Percentiles rank a stretch among this genome's conserved stretches.
Conservation (phyloP, 495 filamentous ascomycete species). For the Annulohypoxylon nitens region DNA sequence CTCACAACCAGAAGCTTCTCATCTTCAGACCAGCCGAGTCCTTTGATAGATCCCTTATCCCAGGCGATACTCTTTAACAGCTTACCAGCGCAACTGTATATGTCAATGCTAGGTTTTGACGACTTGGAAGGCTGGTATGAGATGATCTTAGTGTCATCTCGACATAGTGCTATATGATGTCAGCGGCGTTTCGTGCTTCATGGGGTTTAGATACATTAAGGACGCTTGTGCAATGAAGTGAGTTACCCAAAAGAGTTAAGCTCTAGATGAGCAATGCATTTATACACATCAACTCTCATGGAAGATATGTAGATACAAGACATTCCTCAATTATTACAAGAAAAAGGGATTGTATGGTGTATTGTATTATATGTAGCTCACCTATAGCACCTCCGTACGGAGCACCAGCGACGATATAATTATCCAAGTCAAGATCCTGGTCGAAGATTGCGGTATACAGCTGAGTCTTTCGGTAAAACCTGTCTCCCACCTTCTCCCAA, state of each 20-base stretch:
- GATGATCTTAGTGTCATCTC: conserved; percentile 87
- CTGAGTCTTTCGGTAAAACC: conserved; percentile 93
- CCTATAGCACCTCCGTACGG: conserved; percentile 95
- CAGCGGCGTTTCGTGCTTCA: conserved; percentile 29
- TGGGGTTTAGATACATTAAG: not conserved
- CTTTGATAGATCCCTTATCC: conserved; percentile 91
- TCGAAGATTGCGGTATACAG: conserved; percentile 94
- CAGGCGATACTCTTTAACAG: conserved; percentile 78
- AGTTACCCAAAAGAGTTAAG: conserved; percentile 4
- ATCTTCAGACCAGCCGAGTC: conserved; percentile 96
- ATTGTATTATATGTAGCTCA: conserved; percentile 58
- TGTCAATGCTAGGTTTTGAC: conserved; percentile 86
- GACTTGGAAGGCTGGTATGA: conserved; percentile 77
- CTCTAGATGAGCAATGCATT: not conserved
- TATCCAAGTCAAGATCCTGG: conserved; percentile 91
- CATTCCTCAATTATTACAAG: not conserved
- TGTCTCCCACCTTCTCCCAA: conserved; percentile 92
- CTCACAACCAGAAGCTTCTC: conserved; percentile 92
- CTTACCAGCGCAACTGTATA: conserved; percentile 93
- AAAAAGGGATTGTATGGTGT: not conserved
- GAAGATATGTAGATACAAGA: not conserved
- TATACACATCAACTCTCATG: not conserved
- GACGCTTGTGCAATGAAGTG: conserved; percentile 4
- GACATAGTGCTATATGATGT: conserved; percentile 77
- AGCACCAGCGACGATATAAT: conserved; percentile 91